phyloP scores from a whole-genome alignment of 768 basidiomycete species.

The Naematelia encephala region DNA sequence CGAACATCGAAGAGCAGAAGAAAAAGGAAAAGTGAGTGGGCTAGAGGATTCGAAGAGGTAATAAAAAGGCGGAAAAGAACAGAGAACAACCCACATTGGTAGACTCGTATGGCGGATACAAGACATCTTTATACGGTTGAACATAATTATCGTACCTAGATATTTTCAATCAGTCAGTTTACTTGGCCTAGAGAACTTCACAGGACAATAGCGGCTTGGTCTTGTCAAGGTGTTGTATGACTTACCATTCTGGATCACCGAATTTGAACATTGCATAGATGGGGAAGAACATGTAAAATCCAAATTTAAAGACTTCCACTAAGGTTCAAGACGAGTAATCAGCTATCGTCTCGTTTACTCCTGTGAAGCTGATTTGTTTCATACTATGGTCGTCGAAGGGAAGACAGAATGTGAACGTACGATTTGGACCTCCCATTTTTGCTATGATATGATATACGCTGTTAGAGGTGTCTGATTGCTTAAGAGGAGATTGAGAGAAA shows the following conservation, averaged over 20 bases:
- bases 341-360: background rate
- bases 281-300: slow-evolving; percentile 47
- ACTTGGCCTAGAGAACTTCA: too few species aligned
- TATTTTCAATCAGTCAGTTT: slow-evolving; percentile 1
- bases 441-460: too few species aligned
- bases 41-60: background rate
- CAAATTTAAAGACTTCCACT: slow-evolving; percentile 48
- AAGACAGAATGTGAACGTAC: background rate
- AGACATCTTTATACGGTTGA: slow-evolving; percentile 36
- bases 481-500: too few species aligned
- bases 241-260: slow-evolving; percentile 46
- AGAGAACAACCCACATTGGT: slow-evolving; percentile 26
- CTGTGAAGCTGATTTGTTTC: background rate
- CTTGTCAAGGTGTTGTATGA: too few species aligned
- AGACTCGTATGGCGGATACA: slow-evolving; percentile 35
- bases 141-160: slow-evolving; percentile 38
- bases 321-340: background rate
- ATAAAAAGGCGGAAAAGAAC: background rate
- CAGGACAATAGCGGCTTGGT: background rate
- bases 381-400: background rate
- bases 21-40: too few species aligned
- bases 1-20: too few species aligned
- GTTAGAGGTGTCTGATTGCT: too few species aligned
- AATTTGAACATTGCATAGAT: slow-evolving; percentile 44
- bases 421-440: background rate